phyloP scores from a whole-genome alignment of 345 rosid species.

The Murraya koenigii region DNA sequence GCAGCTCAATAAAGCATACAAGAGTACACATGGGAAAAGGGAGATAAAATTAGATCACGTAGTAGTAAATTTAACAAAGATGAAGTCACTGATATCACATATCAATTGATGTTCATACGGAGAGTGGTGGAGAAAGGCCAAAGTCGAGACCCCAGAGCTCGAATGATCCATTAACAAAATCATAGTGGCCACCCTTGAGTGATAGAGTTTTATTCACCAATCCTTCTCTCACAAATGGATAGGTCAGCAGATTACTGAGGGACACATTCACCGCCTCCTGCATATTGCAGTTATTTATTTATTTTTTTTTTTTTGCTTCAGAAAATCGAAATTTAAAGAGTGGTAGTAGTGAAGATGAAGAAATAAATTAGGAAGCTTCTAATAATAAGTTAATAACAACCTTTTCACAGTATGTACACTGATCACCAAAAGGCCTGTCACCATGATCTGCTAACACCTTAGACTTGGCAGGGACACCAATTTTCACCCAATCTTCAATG shows the following conservation, averaged over 20 bases:
- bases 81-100: slow-evolving; percentile 19
- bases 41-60: neutral
- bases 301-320: neutral
- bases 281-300: neutral
- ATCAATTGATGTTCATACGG: slow-evolving; percentile 65
- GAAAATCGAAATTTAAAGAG: neutral
- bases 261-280: slow-evolving; percentile 99
- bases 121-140: slow-evolving; percentile 62
- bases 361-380: too few relatives aligned
- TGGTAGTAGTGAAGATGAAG: too few relatives aligned
- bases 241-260: slow-evolving; percentile 73
- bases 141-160: slow-evolving; percentile 95
- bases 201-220: slow-evolving; percentile 76
- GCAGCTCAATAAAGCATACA: slow-evolving; percentile 17
- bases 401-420: slow-evolving; percentile 76
- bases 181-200: slow-evolving; percentile 89
- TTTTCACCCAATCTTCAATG: slow-evolving; percentile 95
- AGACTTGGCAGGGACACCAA: slow-evolving; percentile 67
- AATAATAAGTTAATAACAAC: slow-evolving; percentile 34
- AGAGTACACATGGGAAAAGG: slow-evolving; percentile 26
- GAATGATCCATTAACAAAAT: slow-evolving; percentile 75
- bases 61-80: slow-evolving; percentile 18
- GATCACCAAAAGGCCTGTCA: slow-evolving; percentile 34
- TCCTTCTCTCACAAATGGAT: slow-evolving; percentile 94
- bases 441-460: slow-evolving; percentile 56